Evolutionary conservation across 495 filamentous ascomycete species (phyloP).

Genomic region (Aspergillus baeticus): DNA sequence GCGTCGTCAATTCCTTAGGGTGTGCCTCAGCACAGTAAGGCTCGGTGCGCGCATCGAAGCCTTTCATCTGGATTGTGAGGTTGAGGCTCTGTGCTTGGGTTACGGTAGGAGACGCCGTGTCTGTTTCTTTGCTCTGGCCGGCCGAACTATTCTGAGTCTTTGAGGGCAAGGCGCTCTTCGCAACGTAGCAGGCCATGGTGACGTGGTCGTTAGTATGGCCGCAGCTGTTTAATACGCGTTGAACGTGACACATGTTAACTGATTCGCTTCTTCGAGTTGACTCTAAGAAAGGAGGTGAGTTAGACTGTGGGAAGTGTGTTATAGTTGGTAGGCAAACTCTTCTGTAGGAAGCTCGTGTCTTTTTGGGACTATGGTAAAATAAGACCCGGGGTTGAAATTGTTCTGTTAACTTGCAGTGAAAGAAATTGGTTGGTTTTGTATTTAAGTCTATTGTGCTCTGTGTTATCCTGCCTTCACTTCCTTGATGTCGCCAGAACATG

Average conservation of each 20-base stretch:
- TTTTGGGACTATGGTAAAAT: too few relatives aligned
- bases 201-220: slow-evolving; percentile 26
- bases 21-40: slow-evolving; percentile 18
- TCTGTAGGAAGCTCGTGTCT: too few relatives aligned
- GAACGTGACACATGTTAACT: slow-evolving; percentile 21
- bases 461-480: too few relatives aligned
- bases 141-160: background rate
- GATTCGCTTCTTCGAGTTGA: background rate
- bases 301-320: too few relatives aligned
- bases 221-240: slow-evolving; percentile 22
- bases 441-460: too few relatives aligned
- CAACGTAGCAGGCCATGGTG: slow-evolving; percentile 14
- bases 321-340: too few relatives aligned
- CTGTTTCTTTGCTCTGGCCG: background rate
- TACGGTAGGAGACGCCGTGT: background rate
- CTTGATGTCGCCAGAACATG: too few relatives aligned
- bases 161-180: slow-evolving; percentile 8
- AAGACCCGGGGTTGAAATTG: too few relatives aligned
- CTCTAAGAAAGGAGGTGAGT: background rate
- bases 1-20: background rate
- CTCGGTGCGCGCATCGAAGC: slow-evolving; percentile 19
- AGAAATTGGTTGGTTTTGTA: too few relatives aligned
- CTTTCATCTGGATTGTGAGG: background rate
- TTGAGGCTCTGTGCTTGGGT: background rate
- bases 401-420: too few relatives aligned